phyloP scores from a whole-genome alignment of 805 yeast genomes.

The Wickerhamiella spandovensis region DNA sequence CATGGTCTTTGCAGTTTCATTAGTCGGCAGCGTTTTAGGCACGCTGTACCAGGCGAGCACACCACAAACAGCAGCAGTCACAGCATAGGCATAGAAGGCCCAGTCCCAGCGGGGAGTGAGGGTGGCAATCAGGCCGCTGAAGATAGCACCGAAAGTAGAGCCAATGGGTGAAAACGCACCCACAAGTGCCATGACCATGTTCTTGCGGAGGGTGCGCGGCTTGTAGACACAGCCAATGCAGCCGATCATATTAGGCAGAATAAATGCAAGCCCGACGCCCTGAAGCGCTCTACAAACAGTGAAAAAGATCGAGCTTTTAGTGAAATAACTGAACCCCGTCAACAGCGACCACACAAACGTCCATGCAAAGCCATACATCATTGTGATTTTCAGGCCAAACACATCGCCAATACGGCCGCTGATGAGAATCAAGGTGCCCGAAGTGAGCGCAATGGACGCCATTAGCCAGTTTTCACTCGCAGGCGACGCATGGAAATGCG shows the following conservation, averaged over 20 bases:
- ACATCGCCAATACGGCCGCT: slow-evolving; percentile 65
- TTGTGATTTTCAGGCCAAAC: slow-evolving; percentile 44
- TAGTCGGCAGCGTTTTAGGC: slow-evolving; percentile 12
- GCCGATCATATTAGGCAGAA: slow-evolving; percentile 50
- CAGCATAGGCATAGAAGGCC: slow-evolving; percentile 34
- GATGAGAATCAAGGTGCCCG: slow-evolving; percentile 58
- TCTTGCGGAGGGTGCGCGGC: slow-evolving; percentile 28
- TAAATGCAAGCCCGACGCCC: slow-evolving; percentile 50
- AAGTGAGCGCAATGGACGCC: slow-evolving; percentile 57
- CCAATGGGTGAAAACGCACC: slow-evolving; percentile 58
- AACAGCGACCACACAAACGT: slow-evolving; percentile 43
- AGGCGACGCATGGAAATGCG: slow-evolving; percentile 19
- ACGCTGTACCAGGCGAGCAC: slow-evolving; percentile 10
- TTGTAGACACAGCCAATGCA: slow-evolving; percentile 30
- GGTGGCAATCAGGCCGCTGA: slow-evolving; percentile 21
- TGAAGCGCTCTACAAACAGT: slow-evolving; percentile 43
- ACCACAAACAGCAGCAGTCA: slow-evolving; percentile 13
- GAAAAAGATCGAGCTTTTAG: slow-evolving; percentile 21
- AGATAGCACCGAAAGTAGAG: slow-evolving; percentile 40
- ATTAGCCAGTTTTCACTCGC: slow-evolving; percentile 43
- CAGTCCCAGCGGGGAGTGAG: slow-evolving; percentile 17
- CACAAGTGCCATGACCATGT: slow-evolving; percentile 41
- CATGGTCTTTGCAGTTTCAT: slow-evolving; percentile 22
- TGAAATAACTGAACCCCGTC: slow-evolving; percentile 44
- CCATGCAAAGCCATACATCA: slow-evolving; percentile 44